phyloP scores from a whole-genome alignment of 2,329 filamentous ascomycete species.

The Colletotrichum tropicicola region DNA sequence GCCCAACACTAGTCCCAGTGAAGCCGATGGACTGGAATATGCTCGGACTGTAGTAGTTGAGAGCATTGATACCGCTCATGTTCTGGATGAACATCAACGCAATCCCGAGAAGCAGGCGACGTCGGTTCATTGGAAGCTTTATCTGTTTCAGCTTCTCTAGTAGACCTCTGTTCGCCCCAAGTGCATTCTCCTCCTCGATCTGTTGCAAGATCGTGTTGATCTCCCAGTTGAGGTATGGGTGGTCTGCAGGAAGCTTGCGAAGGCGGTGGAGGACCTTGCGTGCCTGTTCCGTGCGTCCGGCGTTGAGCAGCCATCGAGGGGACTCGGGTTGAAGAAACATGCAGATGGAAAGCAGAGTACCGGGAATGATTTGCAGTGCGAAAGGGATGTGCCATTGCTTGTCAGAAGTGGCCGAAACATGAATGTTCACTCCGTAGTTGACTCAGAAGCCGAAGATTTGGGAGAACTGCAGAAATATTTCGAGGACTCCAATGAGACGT shows the following conservation, averaged over 20 bases:
- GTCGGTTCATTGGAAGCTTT: constrained; percentile 44
- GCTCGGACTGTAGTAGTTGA: constrained; percentile 55
- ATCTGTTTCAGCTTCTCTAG: constrained; percentile 18
- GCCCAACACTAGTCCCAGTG: constrained; percentile 61
- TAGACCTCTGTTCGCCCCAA: constrained; percentile 4
- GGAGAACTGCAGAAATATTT: constrained; percentile 59
- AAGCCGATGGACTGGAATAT: constrained; percentile 72
- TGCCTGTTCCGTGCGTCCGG: constrained; percentile 47
- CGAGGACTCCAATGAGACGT: constrained; percentile 57
- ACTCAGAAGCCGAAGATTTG: constrained; percentile 57
- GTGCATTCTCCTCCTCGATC: constrained; percentile 59
- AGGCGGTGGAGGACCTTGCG: constrained; percentile 47
- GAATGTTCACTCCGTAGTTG: constrained; percentile 40
- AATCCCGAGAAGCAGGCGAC: constrained; percentile 67
- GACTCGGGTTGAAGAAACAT: constrained; percentile 48
- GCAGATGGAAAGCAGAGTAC: constrained; percentile 41
- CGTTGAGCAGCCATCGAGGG: constrained; percentile 43
- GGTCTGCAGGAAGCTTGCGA: constrained; percentile 44
- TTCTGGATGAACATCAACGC: constrained; percentile 35
- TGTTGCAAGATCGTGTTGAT: constrained; percentile 62
- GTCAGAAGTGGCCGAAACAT: constrained; percentile 24
- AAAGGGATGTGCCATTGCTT: constrained; percentile 53
- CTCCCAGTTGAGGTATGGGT: constrained; percentile 53
- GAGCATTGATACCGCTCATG: constrained; percentile 26
- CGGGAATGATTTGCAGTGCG: constrained; percentile 50